A percentile compares a stretch with the other conserved stretches of the same genome.
These are phyloP conservation scores for Emergomyces pasteurianus DNA, from an alignment of 2,329 filamentous ascomycete species.

Conservation along the genomic window DNA sequence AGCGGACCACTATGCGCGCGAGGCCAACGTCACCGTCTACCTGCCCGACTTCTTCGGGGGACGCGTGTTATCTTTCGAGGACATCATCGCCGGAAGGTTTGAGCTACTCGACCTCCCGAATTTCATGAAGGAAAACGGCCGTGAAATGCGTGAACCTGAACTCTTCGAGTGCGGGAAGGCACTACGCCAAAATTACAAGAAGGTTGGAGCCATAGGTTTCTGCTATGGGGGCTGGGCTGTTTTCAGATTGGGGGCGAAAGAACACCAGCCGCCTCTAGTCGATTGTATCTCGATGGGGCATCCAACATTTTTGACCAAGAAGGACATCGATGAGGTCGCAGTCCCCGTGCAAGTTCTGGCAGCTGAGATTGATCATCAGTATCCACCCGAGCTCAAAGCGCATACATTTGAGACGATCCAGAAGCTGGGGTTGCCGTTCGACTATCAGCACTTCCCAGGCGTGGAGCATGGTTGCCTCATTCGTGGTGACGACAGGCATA, in stretches of 20 bases:
- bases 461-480: conserved; percentile 37
- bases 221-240: conserved; percentile 44
- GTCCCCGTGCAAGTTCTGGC: conserved; percentile 43
- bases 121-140: conserved; percentile 10
- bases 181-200: conserved; percentile 19
- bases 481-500: conserved; percentile 30
- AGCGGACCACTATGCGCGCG: conserved; percentile 36
- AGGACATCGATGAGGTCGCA: conserved; percentile 35
- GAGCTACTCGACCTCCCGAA: background rate
- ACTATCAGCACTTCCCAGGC: conserved; percentile 42
- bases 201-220: conserved; percentile 36
- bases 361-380: conserved; percentile 37
- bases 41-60: conserved; percentile 21
- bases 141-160: conserved; percentile 27
- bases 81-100: background rate
- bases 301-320: conserved; percentile 32
- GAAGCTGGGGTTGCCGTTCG: conserved; percentile 30
- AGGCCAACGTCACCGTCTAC: conserved; percentile 37
- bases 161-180: conserved; percentile 25
- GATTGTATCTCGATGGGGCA: conserved; percentile 38
- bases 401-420: conserved; percentile 31
- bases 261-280: conserved; percentile 27
- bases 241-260: conserved; percentile 35
- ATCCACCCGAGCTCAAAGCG: conserved; percentile 36
- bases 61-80: background rate